Evolutionary conservation across 768 basidiomycete species (phyloP).

Genomic region (Rossbeevera mucosa): DNA sequence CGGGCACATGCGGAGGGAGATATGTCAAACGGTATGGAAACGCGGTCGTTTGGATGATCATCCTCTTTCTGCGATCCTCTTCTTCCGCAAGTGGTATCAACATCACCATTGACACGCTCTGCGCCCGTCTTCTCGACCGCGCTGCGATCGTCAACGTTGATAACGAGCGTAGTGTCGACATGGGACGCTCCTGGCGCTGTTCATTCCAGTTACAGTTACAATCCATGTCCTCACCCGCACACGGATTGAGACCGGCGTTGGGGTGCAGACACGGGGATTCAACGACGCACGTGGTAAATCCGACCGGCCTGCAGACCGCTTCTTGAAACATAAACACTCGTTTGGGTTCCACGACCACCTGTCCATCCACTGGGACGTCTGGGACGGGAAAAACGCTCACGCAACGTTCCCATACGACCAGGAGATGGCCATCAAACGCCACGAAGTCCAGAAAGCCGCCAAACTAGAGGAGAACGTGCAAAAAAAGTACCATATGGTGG

Average conservation of each 20-base stretch:
- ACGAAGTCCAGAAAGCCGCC: constrained; percentile 24
- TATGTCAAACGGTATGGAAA: constrained; percentile 22
- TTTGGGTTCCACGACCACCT: constrained; percentile 15
- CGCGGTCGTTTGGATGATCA: background rate
- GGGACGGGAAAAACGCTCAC: constrained; percentile 27
- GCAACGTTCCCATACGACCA: constrained; percentile 27
- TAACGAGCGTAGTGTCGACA: background rate
- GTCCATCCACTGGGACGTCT: constrained; percentile 18
- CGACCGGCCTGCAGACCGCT: constrained; percentile 19
- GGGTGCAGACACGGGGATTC: background rate
- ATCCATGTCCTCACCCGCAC: background rate
- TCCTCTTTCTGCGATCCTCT: background rate
- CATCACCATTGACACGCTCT: constrained; percentile 22
- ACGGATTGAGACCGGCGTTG: background rate
- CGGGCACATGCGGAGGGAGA: constrained; percentile 7
- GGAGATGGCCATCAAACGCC: constrained; percentile 19
- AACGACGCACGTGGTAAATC: constrained; percentile 25
- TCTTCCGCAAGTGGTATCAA: constrained; percentile 18
- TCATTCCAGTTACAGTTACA: background rate
- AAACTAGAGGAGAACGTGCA: constrained; percentile 10
- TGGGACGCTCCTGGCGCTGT: background rate
- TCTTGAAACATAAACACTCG: constrained; percentile 28
- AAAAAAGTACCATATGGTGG: background rate
- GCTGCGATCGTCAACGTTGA: constrained; percentile 26
- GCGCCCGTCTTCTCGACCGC: constrained; percentile 10